Evolutionary conservation across 2,329 filamentous ascomycete species (phyloP).

Genomic region (Massarina eburnea): DNA sequence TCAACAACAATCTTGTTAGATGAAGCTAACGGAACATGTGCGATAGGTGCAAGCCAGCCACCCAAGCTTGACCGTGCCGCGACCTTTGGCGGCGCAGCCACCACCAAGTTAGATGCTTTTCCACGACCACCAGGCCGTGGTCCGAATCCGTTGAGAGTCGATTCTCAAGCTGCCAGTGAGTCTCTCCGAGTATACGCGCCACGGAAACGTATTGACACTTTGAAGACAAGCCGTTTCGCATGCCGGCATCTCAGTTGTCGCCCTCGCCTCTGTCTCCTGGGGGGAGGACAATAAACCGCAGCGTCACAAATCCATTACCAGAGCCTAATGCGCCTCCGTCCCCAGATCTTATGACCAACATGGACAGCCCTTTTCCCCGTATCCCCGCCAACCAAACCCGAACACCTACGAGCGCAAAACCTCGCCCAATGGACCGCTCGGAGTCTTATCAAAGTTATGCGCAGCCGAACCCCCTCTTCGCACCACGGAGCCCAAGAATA

Average conservation of each 20-base stretch:
- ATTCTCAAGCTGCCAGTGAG: slow-evolving; percentile 62
- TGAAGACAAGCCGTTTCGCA: slow-evolving; percentile 40
- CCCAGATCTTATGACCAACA: slow-evolving; percentile 33
- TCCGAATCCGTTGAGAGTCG: slow-evolving; percentile 56
- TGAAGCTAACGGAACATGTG: not conserved
- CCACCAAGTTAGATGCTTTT: slow-evolving; percentile 25
- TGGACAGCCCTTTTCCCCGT: slow-evolving; percentile 57
- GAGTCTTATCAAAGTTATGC: slow-evolving; percentile 34
- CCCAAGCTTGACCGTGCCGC: slow-evolving; percentile 37
- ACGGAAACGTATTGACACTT: slow-evolving; percentile 15
- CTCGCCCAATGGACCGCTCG: slow-evolving; percentile 23
- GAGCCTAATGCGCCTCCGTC: slow-evolving; percentile 38
- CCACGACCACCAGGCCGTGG: slow-evolving; percentile 50
- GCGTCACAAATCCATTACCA: slow-evolving; percentile 36
- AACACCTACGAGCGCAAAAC: slow-evolving; percentile 24
- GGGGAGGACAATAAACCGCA: slow-evolving; percentile 33
- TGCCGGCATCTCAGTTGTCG: slow-evolving; percentile 15
- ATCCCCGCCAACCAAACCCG: slow-evolving; percentile 49
- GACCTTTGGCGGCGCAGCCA: slow-evolving; percentile 32
- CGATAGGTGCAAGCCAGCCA: slow-evolving; percentile 5
- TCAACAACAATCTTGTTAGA: not conserved
- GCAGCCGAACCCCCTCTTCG: slow-evolving; percentile 43
- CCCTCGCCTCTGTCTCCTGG: slow-evolving; percentile 24
- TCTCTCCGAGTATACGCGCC: slow-evolving; percentile 11
- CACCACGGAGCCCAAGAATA: slow-evolving; percentile 52